Evolutionary conservation across 176 grass and related monocot genomes (phyloP), one percentile per base, ranked within the genome.

Genomic region (Microstegium vimineum): DNA sequence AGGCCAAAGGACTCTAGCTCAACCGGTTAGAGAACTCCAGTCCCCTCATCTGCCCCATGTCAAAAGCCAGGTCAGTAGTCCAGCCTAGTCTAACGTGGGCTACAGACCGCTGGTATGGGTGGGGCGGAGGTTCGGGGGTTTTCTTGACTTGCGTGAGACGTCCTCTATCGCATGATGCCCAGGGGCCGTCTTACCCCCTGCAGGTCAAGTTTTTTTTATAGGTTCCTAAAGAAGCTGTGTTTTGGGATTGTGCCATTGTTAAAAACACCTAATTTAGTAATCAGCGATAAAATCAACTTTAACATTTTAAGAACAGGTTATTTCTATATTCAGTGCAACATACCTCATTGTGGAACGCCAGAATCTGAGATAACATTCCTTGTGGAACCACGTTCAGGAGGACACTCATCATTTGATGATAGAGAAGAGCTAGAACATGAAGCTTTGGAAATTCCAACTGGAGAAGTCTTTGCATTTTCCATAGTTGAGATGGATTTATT

Each of bases 311-410:
- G 43, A 77, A 66, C 64, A 65, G 32, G 15, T 69, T 9, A 28
- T 57, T 75, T 69, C 33, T 23, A 75, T 69, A 46, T 63, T 79
- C 80, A 81, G 40, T 73, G 42, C 20, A 84, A 20, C 40, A 49
- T 87, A 92, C 90, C 87, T 92, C 87, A 87, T 56, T 92, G 66
- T 62, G 83, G 37, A 87, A 84, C 16, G 8, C 23, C 40, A 17
- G 81, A 25, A 27, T 92, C 77, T 63, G 62, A 70, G 71, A 75
- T 27, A 60, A 38, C 74, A 76, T 66, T 66, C 79, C 35, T 46
- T 70, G 90, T 14, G 30, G 57, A 77, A 77, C 79, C 62, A 83
- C 69, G 59, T 70, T 62, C 68, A 56, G 67, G 54, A 68, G 76
- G 72, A 46, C 30, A 66, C 75, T 89, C 75, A 30, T 75, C 74